Evolutionary conservation across 495 filamentous ascomycete species (phyloP).

Genomic region (Hyaloscypha variabilis): DNA sequence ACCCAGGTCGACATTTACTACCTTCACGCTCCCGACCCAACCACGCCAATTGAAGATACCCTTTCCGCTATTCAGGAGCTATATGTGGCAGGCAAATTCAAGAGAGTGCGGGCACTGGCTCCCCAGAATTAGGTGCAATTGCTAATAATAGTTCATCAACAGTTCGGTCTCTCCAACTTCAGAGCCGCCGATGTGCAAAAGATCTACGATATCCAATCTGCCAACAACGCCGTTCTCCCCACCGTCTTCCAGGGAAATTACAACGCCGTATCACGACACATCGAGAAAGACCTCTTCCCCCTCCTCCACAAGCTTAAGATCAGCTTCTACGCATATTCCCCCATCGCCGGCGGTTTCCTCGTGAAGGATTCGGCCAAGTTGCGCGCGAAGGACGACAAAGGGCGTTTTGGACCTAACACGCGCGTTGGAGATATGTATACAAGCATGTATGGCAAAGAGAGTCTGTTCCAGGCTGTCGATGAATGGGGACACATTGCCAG

Average conservation of each 20-base stretch:
- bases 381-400: slow-evolving; percentile 45
- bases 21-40: slow-evolving; percentile 53
- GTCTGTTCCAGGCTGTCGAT: slow-evolving; percentile 2
- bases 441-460: neutral
- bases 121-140: too few species aligned
- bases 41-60: slow-evolving; percentile 50
- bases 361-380: slow-evolving; percentile 41
- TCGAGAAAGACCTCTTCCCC: slow-evolving; percentile 53
- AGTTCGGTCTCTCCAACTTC: slow-evolving; percentile 52
- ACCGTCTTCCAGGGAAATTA: slow-evolving; percentile 67
- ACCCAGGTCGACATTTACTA: slow-evolving; percentile 52
- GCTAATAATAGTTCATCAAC: too few species aligned
- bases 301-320: slow-evolving; percentile 54
- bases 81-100: slow-evolving; percentile 49
- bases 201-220: slow-evolving; percentile 49
- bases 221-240: slow-evolving; percentile 59
- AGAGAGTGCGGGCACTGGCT: too few species aligned
- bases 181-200: slow-evolving; percentile 51
- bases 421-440: slow-evolving; percentile 2
- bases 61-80: slow-evolving; percentile 52
- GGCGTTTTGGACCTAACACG: slow-evolving; percentile 56
- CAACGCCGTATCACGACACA: slow-evolving; percentile 59
- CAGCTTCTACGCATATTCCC: slow-evolving; percentile 52
- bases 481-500: neutral
- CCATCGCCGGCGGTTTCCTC: slow-evolving; percentile 54